phyloP scores from a whole-genome alignment of 345 rosid species.

The Eucalyptus regnans region DNA sequence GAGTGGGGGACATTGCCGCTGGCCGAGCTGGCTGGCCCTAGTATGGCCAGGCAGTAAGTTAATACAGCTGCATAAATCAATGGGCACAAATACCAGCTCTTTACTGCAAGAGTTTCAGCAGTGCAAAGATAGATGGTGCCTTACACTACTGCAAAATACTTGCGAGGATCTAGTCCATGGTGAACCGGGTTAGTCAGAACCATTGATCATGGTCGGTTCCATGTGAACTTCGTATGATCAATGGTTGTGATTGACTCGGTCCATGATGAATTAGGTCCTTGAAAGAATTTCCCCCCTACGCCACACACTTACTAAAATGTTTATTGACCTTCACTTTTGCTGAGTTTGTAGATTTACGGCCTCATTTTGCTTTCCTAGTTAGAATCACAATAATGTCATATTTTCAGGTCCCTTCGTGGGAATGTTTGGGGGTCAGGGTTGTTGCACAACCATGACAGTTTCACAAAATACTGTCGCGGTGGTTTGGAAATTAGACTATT shows the following conservation, averaged over 20 bases:
- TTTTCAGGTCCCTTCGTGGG: neutral
- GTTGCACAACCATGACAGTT: neutral
- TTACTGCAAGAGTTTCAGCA: constrained; percentile 43
- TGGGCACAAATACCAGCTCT: constrained; percentile 58
- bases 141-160: constrained; percentile 4
- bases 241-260: neutral
- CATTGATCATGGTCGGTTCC: neutral
- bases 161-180: neutral
- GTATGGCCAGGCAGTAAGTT: constrained; percentile 68
- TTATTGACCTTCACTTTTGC: neutral
- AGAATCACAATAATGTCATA: neutral
- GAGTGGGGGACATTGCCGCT: constrained; percentile 29
- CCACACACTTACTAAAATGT: neutral
- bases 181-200: neutral
- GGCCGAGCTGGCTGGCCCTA: constrained; percentile 93
- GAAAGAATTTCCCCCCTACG: neutral
- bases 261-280: neutral
- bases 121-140: constrained; percentile 51
- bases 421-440: neutral
- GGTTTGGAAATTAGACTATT: neutral
- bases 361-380: neutral
- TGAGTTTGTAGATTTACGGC: neutral
- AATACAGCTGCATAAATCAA: constrained; percentile 55
- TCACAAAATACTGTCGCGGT: neutral
- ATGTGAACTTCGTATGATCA: neutral